phyloP scores from a whole-genome alignment of 2,329 filamentous ascomycete species.

The Rhytidhysteron rufulum region DNA sequence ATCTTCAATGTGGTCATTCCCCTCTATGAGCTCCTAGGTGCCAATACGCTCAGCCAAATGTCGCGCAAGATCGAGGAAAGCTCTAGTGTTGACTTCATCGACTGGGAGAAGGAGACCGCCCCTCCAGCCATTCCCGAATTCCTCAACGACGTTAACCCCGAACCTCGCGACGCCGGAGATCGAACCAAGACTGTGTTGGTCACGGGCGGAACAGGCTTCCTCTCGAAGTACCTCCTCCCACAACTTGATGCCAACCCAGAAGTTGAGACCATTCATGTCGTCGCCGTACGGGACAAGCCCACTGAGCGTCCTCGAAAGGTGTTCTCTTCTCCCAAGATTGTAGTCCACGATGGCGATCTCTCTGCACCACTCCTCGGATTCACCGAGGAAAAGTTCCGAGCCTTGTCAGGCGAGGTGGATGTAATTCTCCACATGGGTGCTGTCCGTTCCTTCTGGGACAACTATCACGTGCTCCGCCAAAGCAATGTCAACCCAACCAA shows the following conservation, averaged over 20 bases:
- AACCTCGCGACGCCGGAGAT: conserved; percentile 21
- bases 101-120: conserved; percentile 41
- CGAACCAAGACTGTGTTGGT: conserved; percentile 7
- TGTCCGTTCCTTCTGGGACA: conserved; percentile 20
- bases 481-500: conserved; percentile 16
- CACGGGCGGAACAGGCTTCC: conserved; percentile 13
- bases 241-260: conserved; percentile 19
- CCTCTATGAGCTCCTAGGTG: conserved; percentile 37
- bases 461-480: conserved; percentile 19
- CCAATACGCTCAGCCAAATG: conserved; percentile 40
- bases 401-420: conserved; percentile 23
- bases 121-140: conserved; percentile 3
- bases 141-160: neutral
- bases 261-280: conserved; percentile 8
- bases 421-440: conserved; percentile 21
- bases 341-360: conserved; percentile 4
- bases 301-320: too few relatives aligned
- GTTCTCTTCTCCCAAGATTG: conserved; percentile 8
- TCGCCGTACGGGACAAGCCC: too few relatives aligned
- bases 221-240: conserved; percentile 9
- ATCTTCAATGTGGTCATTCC: conserved; percentile 27
- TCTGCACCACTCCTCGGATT: conserved; percentile 4
- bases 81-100: conserved; percentile 17
- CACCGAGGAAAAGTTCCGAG: conserved; percentile 5
- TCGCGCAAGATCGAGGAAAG: conserved; percentile 23